Conservation (phyloP, 176 grass and related monocot genomes). For the Aegilops sharonensis region DNA sequence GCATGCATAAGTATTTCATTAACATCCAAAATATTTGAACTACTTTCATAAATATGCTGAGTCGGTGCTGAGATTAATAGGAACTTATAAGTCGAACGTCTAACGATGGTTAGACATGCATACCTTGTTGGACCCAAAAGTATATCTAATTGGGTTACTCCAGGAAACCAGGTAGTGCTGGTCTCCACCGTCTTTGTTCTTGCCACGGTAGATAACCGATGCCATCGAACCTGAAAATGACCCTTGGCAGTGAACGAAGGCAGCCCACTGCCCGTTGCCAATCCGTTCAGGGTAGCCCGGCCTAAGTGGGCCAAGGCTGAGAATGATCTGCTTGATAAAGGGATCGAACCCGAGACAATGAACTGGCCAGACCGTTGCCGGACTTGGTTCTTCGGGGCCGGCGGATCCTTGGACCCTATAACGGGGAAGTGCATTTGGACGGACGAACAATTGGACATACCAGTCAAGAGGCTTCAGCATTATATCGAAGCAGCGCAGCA, state of each 20-base stretch:
- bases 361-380: too few species aligned
- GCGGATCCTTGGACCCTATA: too few species aligned
- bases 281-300: background rate
- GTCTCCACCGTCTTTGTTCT: background rate
- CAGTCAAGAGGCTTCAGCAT: too few species aligned
- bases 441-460: too few species aligned
- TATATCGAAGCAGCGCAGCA: too few species aligned
- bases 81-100: background rate
- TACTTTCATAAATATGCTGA: too few species aligned
- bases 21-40: background rate
- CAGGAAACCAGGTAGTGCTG: background rate
- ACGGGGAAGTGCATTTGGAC: too few species aligned
- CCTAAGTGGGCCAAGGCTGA: too few species aligned
- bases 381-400: too few species aligned
- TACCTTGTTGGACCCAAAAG: background rate
- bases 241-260: background rate
- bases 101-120: background rate
- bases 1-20: background rate
- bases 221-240: background rate
- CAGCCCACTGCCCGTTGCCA: conserved; percentile 2
- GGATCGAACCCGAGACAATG: too few species aligned
- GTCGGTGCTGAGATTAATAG: background rate
- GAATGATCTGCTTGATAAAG: too few species aligned
- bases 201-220: background rate
- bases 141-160: background rate